Conservation (phyloP, 2,329 filamentous ascomycete genomes). For the Fusarium sp. region DNA sequence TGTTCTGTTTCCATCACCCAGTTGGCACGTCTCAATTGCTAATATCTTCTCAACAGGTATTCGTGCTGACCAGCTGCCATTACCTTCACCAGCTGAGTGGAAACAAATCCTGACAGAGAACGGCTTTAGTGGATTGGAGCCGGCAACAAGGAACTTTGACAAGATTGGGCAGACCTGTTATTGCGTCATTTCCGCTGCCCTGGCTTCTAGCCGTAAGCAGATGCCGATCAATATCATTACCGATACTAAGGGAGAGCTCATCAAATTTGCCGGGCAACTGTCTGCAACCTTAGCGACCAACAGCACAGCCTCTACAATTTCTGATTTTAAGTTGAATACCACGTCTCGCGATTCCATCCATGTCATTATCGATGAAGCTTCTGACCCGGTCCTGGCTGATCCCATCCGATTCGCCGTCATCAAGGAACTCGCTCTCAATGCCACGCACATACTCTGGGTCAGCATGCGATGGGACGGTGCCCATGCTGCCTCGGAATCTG, state of each 20-base stretch:
- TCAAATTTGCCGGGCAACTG: conserved; percentile 22
- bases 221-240: conserved; percentile 13
- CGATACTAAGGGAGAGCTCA: background rate
- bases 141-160: conserved; percentile 30
- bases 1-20: background rate
- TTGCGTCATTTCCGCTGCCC: conserved; percentile 10
- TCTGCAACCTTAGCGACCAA: background rate
- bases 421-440: background rate
- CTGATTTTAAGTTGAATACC: fast-evolving
- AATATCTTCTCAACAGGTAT: background rate
- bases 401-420: fast-evolving
- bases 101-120: background rate
- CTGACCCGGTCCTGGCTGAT: fast-evolving
- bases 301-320: conserved; percentile 11
- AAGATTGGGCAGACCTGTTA: conserved; percentile 25
- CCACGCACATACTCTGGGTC: conserved; percentile 21
- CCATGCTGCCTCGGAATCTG: fast-evolving
- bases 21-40: background rate
- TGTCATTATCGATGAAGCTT: conserved; percentile 19
- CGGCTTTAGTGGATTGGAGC: conserved; percentile 25
- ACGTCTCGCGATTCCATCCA: conserved; percentile 8
- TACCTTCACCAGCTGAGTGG: conserved; percentile 16
- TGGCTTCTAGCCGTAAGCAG: background rate
- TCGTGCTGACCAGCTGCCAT: background rate
- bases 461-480: background rate